Conservation (phyloP, 139 green algal genomes). For the Eudorina sp. region DNA sequence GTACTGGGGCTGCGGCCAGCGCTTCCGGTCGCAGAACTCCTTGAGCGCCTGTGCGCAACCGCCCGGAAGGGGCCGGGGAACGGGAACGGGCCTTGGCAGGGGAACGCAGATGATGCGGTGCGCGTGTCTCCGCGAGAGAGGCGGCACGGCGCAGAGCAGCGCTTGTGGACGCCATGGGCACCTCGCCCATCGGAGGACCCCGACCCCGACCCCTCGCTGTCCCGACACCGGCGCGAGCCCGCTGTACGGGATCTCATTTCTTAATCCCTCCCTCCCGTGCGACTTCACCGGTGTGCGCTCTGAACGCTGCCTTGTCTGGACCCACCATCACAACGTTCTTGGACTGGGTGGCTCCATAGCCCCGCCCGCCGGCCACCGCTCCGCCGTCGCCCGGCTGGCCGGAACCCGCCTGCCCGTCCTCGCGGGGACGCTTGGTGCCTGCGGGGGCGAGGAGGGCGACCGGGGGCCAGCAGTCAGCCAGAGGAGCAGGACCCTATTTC, state of each 20-base stretch:
- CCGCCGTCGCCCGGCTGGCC: not conserved
- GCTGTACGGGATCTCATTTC: too few relatives aligned
- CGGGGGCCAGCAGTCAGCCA: not conserved
- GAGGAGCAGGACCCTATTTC: too few relatives aligned
- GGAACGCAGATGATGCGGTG: too few relatives aligned
- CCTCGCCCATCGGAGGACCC: too few relatives aligned
- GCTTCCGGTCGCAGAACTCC: conserved; percentile 47
- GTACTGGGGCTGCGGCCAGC: conserved; percentile 51
- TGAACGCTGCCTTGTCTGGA: too few relatives aligned
- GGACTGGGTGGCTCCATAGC: not conserved
- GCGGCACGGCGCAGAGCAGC: not conserved
- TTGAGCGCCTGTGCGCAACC: conserved; percentile 48
- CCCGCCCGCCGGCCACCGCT: not conserved
- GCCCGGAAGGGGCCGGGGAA: not conserved
- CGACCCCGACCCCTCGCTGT: too few relatives aligned
- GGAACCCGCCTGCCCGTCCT: not conserved
- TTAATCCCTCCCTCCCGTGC: too few relatives aligned
- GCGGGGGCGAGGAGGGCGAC: not conserved
- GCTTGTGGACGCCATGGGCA: too few relatives aligned
- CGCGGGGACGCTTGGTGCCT: conserved; percentile 38
- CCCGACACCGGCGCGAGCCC: too few relatives aligned
- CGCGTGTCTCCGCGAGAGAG: too few relatives aligned
- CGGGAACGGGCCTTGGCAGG: too few relatives aligned
- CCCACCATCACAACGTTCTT: conserved; percentile 45
- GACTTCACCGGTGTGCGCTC: too few relatives aligned